These are phyloP conservation scores for Pontederia paniculata DNA, from an alignment of 176 grass and related monocot species.

Conservation along the genomic window DNA sequence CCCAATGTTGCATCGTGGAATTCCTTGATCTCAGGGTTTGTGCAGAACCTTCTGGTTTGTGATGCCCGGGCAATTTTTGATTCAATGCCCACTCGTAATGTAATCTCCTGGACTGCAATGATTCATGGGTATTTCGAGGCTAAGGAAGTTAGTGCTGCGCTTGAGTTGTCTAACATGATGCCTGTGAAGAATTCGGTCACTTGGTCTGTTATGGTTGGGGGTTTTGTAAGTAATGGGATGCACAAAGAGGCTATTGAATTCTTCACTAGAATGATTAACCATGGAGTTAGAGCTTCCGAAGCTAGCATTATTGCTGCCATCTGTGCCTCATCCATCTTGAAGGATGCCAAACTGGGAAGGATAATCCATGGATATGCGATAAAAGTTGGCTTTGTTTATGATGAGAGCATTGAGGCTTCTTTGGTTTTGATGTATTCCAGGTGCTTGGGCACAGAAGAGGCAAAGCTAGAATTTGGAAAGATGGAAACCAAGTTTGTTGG, in stretches of 20 bases:
- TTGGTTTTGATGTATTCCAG: conserved; percentile 55
- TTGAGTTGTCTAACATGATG: conserved; percentile 47
- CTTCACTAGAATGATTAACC: conserved; percentile 30
- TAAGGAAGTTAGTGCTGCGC: conserved; percentile 19
- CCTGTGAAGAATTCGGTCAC: conserved; percentile 46
- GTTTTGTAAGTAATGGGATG: conserved; percentile 24
- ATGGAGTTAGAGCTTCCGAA: conserved; percentile 17
- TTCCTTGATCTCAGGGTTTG: conserved; percentile 45
- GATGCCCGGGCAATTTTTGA: conserved; percentile 42
- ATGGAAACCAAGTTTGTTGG: conserved; percentile 44
- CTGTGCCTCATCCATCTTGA: conserved; percentile 33
- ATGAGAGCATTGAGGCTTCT: conserved; percentile 37
- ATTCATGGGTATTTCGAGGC: conserved; percentile 29
- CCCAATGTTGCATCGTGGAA: conserved; percentile 46
- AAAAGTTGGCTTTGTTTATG: conserved; percentile 36
- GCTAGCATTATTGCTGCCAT: conserved; percentile 35
- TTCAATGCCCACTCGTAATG: conserved; percentile 35
- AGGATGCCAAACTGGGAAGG: conserved; percentile 29
- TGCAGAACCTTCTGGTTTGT: conserved; percentile 23
- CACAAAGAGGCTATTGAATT: conserved; percentile 31
- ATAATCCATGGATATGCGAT: conserved; percentile 40
- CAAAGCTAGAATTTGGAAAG: conserved; percentile 46
- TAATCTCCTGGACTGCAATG: conserved; percentile 67
- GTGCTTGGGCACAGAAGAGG: conserved; percentile 29
- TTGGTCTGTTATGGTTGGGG: conserved; percentile 59